Conservation (phyloP, 106 monocot genomes). For the Dendrobium chrysotoxum region DNA sequence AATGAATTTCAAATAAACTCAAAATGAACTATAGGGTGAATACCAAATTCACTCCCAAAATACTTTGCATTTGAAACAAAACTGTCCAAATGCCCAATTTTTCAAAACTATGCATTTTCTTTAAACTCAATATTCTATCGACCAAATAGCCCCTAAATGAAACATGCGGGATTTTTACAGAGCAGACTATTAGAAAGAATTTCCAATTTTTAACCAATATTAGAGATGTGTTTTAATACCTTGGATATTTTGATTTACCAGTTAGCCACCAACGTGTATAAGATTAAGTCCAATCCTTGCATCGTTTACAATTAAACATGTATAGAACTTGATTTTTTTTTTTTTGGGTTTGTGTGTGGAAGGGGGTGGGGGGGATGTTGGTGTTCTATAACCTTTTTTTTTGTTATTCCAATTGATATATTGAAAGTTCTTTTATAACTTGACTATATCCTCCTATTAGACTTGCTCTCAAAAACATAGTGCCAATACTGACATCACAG, state of each 20-base stretch:
- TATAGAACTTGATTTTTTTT: background rate
- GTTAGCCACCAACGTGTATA: background rate
- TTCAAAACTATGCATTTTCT: too few species aligned
- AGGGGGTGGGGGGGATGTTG: too few species aligned
- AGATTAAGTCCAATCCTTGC: background rate
- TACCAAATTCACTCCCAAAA: too few species aligned
- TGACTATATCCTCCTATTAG: background rate
- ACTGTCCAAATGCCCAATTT: too few species aligned
- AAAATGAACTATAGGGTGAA: too few species aligned
- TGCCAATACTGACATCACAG: background rate
- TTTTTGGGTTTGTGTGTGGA: background rate
- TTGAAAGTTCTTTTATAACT: background rate
- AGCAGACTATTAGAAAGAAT: too few species aligned
- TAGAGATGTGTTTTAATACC: background rate
- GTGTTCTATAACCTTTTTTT: too few species aligned
- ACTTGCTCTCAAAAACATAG: background rate
- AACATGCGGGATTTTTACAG: too few species aligned
- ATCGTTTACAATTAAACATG: background rate
- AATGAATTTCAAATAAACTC: too few species aligned
- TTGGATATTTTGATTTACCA: background rate
- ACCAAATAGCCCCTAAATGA: too few species aligned
- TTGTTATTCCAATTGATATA: background rate
- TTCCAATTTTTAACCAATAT: background rate
- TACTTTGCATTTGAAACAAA: too few species aligned
- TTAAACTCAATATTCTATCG: too few species aligned